Base-by-base conservation (phyloP, 768 basidiomycete species). In the Suillus cothurnatus region DNA sequence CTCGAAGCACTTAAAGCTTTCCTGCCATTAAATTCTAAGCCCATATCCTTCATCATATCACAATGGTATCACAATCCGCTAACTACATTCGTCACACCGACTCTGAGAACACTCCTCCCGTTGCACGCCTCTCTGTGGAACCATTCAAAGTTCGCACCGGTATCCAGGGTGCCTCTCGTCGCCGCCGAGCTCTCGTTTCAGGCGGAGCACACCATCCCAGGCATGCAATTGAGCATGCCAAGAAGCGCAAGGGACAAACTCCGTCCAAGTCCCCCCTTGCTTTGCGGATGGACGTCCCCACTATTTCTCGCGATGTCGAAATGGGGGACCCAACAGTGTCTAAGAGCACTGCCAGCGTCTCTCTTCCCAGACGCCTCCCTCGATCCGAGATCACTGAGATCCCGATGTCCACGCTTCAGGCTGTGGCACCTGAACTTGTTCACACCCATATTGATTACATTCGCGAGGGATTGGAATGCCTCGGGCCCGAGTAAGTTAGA, bases 141-240 rank as follows among this genome's bases (percentile, higher is more conserved):
- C 71, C 68, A 43, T 49, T 60, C 28, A 74, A 71, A 26, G 70
- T 73, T 5, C 75, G 64, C 1, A 72, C 68, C 12, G 75, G 75
- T 41, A 76, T 76, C 5, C 75, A 78, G 28, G 76, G 68, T 23
- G 64, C 64, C 1, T 70, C 78, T 19, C 79, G 76, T 60, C 80
- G 82, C 14, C 79, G 83, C 38, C 79, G 83, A n/a, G 74, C 73
- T 21, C 79, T 79, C 43, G 67, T 69, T 6, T 71, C 71, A 7
- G 76, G 76, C 6, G 71, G 71, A 12, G 63, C 72, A 1, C 67
- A 72, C 34, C 73, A 73, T 31, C 68, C 79, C 12, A 78, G 78
- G 62, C 77, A 79, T 61, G 73, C 72, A 1, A 70, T 79, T 32
- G 76, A 76, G 41, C 79, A 80, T 17, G 80, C 84, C 23, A 84